These are phyloP conservation scores for Heliocybe sulcata DNA, from an alignment of 1,284 basidiomycete genomes.

Conservation along the genomic window DNA sequence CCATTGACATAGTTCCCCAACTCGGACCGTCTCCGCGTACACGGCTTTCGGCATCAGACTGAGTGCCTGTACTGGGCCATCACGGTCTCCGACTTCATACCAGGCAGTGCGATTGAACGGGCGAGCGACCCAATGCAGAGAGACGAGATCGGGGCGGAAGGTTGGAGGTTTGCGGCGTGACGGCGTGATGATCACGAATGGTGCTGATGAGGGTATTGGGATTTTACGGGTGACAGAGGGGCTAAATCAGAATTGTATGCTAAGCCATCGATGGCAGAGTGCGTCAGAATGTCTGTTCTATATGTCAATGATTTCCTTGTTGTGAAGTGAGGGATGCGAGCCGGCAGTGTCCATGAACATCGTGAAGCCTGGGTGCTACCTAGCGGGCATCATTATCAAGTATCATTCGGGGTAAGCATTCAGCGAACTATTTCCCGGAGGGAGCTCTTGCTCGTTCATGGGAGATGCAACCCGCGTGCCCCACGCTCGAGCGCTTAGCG, in stretches of 20 bases:
- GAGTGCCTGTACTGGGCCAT: conserved; percentile 56
- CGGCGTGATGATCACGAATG: conserved; percentile 62
- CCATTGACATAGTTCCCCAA: conserved; percentile 46
- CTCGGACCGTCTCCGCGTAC: conserved; percentile 36
- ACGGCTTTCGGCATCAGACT: conserved; percentile 45
- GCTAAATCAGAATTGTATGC: not conserved
- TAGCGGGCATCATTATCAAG: too few relatives aligned
- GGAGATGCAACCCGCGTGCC: too few relatives aligned
- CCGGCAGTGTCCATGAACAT: too few relatives aligned
- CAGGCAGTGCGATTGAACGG: conserved; percentile 11
- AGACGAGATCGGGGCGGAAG: conserved; percentile 36
- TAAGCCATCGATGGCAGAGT: too few relatives aligned
- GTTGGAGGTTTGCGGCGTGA: conserved; percentile 75
- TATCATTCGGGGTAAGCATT: too few relatives aligned
- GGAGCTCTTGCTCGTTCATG: too few relatives aligned
- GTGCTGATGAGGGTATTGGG: not conserved
- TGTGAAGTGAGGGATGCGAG: too few relatives aligned
- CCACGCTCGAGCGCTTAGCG: too few relatives aligned
- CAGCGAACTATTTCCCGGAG: too few relatives aligned
- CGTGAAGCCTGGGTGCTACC: too few relatives aligned
- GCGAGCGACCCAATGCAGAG: conserved; percentile 18
- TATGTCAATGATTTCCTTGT: too few relatives aligned
- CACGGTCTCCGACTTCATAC: conserved; percentile 59
- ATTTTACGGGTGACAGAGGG: not conserved
- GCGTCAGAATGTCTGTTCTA: too few relatives aligned